Base-by-base conservation (phyloP, 129 eudicot genomes). In the Chrysanthemum lavandulifolium region DNA sequence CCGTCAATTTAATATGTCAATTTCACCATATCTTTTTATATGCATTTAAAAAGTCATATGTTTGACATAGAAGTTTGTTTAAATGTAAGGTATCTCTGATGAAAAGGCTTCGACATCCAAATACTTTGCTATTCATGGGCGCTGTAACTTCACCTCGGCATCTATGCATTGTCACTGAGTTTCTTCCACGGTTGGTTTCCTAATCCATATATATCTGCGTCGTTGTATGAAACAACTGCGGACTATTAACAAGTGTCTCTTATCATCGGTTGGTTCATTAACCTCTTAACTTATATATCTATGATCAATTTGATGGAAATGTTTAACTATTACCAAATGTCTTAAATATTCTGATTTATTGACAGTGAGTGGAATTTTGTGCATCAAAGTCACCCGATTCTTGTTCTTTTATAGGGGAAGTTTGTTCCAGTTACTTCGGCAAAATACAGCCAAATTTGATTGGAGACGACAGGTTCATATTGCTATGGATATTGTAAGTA, bases 31-130 rank as follows among this genome's bases (percentile, higher is more conserved):
- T 2, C n/a, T 14, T 36, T 61, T 29, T 13, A 29, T 61, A 31
- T 29, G 48, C 31, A 25, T 25, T 25, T 25, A 3, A 25, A 25
- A 27, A 3, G 4, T 27, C 31, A 27, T 25, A 25, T 27, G 31
- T 57, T 10, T 8, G 18, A 21, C 56, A 5, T 15, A 19, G 10
- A 49, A n/a, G 15, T 50, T 74, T 53, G 65, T 64, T 14, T 23
- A 43, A 8, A 33, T 21, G 86, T 70, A 73, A 91, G 97, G 97
- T 91, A 25, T 85, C 82, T 43, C 89, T 91, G 40, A 91, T 91
- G 97, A 91, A 88, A 82, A 83, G 90, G 60, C 92, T 91, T 31
- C 83, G 97, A 73, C 92, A 91, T 83, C 97, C 97, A 29, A 86
- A 84, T 81, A 84, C 88, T 77, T 80, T 91, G 68, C 87, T 91